A percentile compares a stretch with the other conserved stretches of the same genome.
Evolutionary conservation across 2,329 filamentous ascomycete species (phyloP).

Genomic region (Cladosporium colombiae): DNA sequence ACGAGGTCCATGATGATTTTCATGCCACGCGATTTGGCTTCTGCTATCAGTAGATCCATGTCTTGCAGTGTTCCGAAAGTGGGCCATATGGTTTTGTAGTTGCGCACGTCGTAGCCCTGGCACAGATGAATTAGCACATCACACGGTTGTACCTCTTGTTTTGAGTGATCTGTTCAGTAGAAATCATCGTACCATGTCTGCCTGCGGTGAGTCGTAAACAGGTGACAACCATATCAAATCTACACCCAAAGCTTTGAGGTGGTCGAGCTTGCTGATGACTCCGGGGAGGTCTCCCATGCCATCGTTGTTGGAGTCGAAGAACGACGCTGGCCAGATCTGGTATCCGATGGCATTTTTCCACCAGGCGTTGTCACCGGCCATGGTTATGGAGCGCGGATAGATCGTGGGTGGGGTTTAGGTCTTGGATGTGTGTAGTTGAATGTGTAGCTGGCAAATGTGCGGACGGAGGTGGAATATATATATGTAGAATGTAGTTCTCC

Average conservation of each 20-base stretch:
- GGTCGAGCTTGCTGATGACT: conserved; percentile 14
- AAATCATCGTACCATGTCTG: conserved; percentile 49
- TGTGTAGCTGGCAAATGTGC: too few species aligned
- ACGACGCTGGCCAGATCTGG: conserved; percentile 48
- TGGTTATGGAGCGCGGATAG: too few species aligned
- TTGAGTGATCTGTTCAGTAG: too few species aligned
- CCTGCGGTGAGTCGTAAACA: conserved; percentile 60
- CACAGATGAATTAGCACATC: conserved; percentile 53
- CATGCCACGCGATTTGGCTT: conserved; percentile 48
- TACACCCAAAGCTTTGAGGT: conserved; percentile 36
- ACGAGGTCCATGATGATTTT: conserved; percentile 42
- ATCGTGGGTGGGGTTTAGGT: too few species aligned
- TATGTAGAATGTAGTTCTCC: background rate
- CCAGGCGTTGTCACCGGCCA: conserved; percentile 31
- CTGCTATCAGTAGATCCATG: conserved; percentile 46
- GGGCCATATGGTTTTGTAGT: conserved; percentile 50
- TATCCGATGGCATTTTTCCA: conserved; percentile 48
- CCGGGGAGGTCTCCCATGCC: conserved; percentile 14
- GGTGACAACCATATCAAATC: conserved; percentile 69
- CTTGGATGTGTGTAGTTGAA: too few species aligned
- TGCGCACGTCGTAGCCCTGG: conserved; percentile 66
- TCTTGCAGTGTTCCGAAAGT: conserved; percentile 50
- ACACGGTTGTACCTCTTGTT: too few species aligned
- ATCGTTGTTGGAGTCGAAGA: conserved; percentile 42
- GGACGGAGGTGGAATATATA: background rate